Evolutionary conservation across 805 yeast species (phyloP).

Genomic region (Pichia insulana): DNA sequence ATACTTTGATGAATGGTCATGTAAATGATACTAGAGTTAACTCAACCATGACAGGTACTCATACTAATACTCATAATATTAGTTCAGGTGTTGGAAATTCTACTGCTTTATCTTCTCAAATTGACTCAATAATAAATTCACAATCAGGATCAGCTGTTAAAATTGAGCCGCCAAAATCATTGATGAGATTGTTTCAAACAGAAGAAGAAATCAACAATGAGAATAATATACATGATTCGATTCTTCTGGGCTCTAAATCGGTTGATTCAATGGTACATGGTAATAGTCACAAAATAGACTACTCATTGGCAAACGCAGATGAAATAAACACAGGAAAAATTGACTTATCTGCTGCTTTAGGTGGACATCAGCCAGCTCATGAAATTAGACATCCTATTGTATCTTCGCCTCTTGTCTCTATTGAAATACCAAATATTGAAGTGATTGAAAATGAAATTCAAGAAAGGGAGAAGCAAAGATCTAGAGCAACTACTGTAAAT

Average conservation of each 20-base stretch:
- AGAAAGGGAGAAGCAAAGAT: constrained; percentile 17
- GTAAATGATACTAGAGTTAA: constrained; percentile 2
- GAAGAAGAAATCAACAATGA: constrained; percentile 27
- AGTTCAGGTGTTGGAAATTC: not conserved
- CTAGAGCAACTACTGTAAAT: constrained; percentile 24
- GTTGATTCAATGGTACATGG: not conserved
- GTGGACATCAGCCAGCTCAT: constrained; percentile 2
- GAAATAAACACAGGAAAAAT: not conserved
- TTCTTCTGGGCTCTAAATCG: too few relatives aligned
- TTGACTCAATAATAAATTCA: constrained; percentile 11
- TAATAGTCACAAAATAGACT: not conserved
- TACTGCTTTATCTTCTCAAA: constrained; percentile 11
- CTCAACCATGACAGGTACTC: not conserved
- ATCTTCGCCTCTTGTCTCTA: constrained; percentile 46
- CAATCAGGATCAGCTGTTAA: constrained; percentile 19
- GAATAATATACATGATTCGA: constrained; percentile 7
- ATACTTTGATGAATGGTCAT: constrained; percentile 13
- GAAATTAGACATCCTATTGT: constrained; percentile 2
- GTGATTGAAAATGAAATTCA: constrained; percentile 7
- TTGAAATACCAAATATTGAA: constrained; percentile 66
- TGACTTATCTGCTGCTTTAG: constrained; percentile 1
- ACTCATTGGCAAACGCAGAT: not conserved
- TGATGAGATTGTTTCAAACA: constrained; percentile 62
- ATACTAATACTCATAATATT: not conserved
- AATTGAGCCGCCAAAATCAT: constrained; percentile 62